Evolutionary conservation across 2,329 filamentous ascomycete species (phyloP), one percentile per base, ranked within the genome.

Genomic region (Monilinia fructicola): DNA sequence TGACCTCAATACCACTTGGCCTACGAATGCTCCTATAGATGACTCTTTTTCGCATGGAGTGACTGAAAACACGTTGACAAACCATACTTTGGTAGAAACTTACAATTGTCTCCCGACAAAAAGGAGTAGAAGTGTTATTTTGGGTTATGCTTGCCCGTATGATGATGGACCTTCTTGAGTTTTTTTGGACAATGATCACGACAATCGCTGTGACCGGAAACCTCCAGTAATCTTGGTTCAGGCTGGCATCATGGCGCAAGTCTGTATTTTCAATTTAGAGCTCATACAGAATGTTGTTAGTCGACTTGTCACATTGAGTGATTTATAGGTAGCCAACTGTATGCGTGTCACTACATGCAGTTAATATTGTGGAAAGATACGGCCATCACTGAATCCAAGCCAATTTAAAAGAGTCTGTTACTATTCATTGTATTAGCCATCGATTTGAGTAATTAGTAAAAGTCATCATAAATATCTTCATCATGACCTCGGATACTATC

Each of bases 11-110:
- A 65, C 69, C 2, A 64, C 62, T 5, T 73, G 70, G 73, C 71
- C 73, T 6, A n/a, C 63, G 2, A 69, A 48, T 16, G 67, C 70
- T 4, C 74, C 74, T 4, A 59, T 76, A 4, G 74, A 75, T 53
- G 73, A 71, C 2, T 70, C 72, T 1, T 76, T 75, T 63, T 76
- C 73, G 74, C 72, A 75, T 67, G 68, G 67, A 28, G 72, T 76
- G 1, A 74, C 74, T 0, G 71, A 74, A 42, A 63, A 68, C 1
- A 76, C 76, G 73, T 64, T 73, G 54, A 54, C 60, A 46, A 72
- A 73, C 42, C 60, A 70, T 7, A 68, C 64, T 35, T 52, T 75
- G 16, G 71, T 75, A 0, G 66, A 75, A 54, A 64, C 65, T 28
- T 76, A 75, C 65, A 75, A 72, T 26, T 54, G 63, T 12, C 70